Conservation (phyloP, 2,329 filamentous ascomycete genomes). For the Trichoderma aggressivum region DNA sequence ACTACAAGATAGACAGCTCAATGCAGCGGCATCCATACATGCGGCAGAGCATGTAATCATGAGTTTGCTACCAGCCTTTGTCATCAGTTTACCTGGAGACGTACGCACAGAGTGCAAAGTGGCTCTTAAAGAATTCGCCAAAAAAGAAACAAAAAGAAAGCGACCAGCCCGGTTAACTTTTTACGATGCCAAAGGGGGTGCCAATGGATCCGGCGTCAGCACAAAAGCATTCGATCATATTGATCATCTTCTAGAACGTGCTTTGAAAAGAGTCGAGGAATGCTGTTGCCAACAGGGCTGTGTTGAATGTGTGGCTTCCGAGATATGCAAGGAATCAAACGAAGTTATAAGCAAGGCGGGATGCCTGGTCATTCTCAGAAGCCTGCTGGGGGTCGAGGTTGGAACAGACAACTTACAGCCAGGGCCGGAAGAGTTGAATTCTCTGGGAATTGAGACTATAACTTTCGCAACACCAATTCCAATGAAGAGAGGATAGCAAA, state of each 20-base stretch:
- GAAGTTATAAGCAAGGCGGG: conserved; percentile 93
- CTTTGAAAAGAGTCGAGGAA: conserved; percentile 68
- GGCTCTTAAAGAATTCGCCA: conserved; percentile 80
- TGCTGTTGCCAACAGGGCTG: conserved; percentile 81
- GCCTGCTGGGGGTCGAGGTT: conserved; percentile 70
- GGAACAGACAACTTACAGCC: conserved; percentile 82
- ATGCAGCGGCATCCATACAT: conserved; percentile 87
- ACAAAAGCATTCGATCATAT: conserved; percentile 93
- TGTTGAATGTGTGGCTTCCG: conserved; percentile 83
- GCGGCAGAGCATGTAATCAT: conserved; percentile 91
- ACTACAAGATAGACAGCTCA: conserved; percentile 66
- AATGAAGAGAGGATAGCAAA: neutral
- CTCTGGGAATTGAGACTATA: conserved; percentile 71
- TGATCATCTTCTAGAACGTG: conserved; percentile 72
- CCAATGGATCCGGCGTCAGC: conserved; percentile 78
- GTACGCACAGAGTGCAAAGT: conserved; percentile 94
- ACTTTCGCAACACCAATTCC: neutral
- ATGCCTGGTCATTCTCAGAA: conserved; percentile 74
- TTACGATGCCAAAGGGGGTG: conserved; percentile 90
- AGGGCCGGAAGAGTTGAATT: conserved; percentile 70
- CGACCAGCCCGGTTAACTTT: conserved; percentile 86
- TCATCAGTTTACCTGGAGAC: conserved; percentile 85
- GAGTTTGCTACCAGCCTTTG: conserved; percentile 82
- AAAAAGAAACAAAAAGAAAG: conserved; percentile 66
- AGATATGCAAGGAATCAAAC: conserved; percentile 80